A percentile compares a stretch with the other conserved stretches of the same genome.
phyloP scores from a whole-genome alignment of 331 rosid genomes.

The Dryas integrifolia region DNA sequence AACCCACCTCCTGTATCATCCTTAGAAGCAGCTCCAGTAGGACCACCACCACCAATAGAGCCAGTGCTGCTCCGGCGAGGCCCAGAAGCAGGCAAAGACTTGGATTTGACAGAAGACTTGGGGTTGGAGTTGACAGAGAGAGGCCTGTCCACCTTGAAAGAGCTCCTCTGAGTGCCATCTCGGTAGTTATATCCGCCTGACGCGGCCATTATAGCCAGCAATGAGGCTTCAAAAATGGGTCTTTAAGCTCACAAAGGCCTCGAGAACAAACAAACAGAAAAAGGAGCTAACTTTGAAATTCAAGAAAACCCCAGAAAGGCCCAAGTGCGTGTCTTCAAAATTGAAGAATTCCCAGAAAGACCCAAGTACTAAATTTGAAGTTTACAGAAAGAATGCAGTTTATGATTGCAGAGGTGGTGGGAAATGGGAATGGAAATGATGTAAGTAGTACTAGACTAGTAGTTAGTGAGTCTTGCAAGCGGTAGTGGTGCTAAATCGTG shows the following conservation, averaged over 20 bases:
- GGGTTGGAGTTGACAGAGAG: conserved; percentile 48
- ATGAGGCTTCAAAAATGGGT: conserved; percentile 23
- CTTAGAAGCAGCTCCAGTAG: conserved; percentile 44
- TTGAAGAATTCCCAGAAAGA: conserved; percentile 20
- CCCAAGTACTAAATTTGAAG: conserved; percentile 19
- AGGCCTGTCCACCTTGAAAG: conserved; percentile 57
- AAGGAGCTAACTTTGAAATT: conserved; percentile 8
- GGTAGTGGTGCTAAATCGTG: conserved; percentile 45
- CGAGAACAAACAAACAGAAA: conserved; percentile 25
- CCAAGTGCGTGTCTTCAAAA: conserved; percentile 8
- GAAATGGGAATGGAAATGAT: neutral
- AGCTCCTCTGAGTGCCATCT: conserved; percentile 58
- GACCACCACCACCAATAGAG: conserved; percentile 26
- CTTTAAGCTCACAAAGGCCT: conserved; percentile 3
- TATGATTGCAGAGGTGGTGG: neutral
- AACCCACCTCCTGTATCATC: conserved; percentile 67
- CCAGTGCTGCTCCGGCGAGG: conserved; percentile 81
- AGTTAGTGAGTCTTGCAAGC: conserved; percentile 2
- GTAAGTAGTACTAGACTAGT: neutral
- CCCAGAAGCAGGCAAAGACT: conserved; percentile 48
- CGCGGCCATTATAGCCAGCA: conserved; percentile 59
- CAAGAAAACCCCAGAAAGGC: conserved; percentile 5
- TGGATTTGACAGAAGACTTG: conserved; percentile 59
- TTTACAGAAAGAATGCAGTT: conserved; percentile 5
- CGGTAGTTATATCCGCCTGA: conserved; percentile 55